Evolutionary conservation across 139 green algal species (phyloP).

Genomic region (Dunaliella primolecta): DNA sequence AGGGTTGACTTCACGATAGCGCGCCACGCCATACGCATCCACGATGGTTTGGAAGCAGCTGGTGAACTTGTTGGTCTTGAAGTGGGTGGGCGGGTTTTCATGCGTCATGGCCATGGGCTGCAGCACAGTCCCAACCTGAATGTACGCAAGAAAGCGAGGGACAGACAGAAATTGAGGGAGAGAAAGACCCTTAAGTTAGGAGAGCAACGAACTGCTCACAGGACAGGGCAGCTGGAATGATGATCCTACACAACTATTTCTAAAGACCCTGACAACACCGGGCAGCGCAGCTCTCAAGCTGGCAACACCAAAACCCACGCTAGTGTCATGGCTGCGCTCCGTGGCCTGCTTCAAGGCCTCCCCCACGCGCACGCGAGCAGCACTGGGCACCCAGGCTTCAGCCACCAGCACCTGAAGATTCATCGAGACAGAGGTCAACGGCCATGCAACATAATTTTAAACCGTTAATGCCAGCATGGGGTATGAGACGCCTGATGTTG

Average conservation of each 20-base stretch:
- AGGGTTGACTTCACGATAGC: conserved; percentile 95
- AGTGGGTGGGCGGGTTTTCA: conserved; percentile 92
- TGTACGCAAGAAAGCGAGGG: too few species aligned
- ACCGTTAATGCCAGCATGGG: too few species aligned
- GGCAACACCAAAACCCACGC: too few species aligned
- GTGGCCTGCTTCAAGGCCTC: conserved; percentile 65
- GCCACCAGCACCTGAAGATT: conserved; percentile 75
- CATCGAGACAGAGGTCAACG: too few species aligned
- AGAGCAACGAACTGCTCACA: too few species aligned
- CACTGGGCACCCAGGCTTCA: conserved; percentile 88
- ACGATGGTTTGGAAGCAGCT: conserved; percentile 88
- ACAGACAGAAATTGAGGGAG: neutral
- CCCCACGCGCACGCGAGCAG: conserved; percentile 51
- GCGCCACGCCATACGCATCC: conserved; percentile 93
- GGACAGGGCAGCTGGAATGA: too few species aligned
- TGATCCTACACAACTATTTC: too few species aligned
- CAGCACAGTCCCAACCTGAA: conserved; percentile 82
- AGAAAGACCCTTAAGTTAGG: neutral
- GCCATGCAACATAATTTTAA: too few species aligned
- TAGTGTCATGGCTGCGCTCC: conserved; percentile 36
- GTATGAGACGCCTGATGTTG: too few species aligned
- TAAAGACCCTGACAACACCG: too few species aligned
- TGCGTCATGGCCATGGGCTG: conserved; percentile 76
- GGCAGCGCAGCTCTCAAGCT: too few species aligned
- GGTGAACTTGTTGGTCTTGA: conserved; percentile 88